Base-by-base conservation (phyloP, 306 rosid genomes). In the Corylus heterophylla region DNA sequence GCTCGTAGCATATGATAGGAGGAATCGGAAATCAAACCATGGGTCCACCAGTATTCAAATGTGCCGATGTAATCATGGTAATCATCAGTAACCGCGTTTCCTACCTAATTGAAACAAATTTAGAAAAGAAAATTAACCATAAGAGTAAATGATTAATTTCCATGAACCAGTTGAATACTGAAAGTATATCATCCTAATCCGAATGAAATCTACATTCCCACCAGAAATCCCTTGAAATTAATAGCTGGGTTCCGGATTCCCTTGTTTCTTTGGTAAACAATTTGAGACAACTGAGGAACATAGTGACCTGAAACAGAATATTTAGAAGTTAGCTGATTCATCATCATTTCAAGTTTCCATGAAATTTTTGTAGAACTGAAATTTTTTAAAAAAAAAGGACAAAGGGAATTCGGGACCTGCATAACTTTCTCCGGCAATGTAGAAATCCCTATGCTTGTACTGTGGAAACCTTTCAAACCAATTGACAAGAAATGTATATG, bases 391-490 rank as follows among this genome's bases (percentile, higher is more conserved):
- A 2, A 37, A 39, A 39, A 39, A 39, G 44, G 4, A 39, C 4
- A 39, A 5, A 42, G 7, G 76, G 52, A 77, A 54, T 73, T 69
- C 72, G 68, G 84, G 61, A 91, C 99, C 99, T 88, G 98, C 98
- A 88, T 96, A 96, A 81, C 99, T 96, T 89, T 96, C 99, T 56
- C 98, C 99, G 63, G 96, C 93, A 78, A 96, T 91, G 86, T 90
- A 93, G 86, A 96, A 93, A 78, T 91, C 94, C 82, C 98, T 87
- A 80, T 90, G 89, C 83, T 89, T 93, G 78, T 96, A 96, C 82
- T 91, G 94, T 27, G 99, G 98, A 86, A 96, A 96, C 85, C 99
- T 89, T 82, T 93, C 96, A 74, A 96, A 96, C 99, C 99, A 96
- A 79, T 88, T 86, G 74, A 91, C 85, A 70, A 96, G 89, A 88